A percentile compares a stretch with the other conserved stretches of the same genome.
Evolutionary conservation across 345 rosid genomes (phyloP).

Genomic region (Gossypium ekmanianum): DNA sequence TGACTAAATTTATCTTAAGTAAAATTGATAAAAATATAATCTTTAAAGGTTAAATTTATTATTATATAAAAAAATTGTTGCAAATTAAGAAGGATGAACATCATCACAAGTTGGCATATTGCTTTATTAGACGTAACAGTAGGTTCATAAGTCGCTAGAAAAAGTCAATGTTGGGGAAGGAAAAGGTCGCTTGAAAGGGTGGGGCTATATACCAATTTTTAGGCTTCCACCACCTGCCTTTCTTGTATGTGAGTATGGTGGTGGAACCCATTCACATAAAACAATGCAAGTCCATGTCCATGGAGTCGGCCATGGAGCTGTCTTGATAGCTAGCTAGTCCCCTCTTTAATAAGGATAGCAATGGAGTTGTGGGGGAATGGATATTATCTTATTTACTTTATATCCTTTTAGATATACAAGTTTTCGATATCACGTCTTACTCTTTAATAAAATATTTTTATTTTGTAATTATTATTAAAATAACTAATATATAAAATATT

Average conservation of each 20-base stretch:
- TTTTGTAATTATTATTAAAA: too few relatives aligned
- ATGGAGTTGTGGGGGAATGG: too few relatives aligned
- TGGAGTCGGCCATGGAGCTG: background rate
- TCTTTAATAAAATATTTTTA: too few relatives aligned
- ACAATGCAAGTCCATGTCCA: background rate
- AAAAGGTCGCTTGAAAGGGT: background rate
- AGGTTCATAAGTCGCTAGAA: conserved; percentile 1
- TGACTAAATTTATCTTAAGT: too few relatives aligned
- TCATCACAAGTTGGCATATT: conserved; percentile 11
- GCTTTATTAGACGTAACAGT: conserved; percentile 1
- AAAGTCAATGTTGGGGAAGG: conserved; percentile 7
- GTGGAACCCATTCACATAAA: background rate
- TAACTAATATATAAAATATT: too few relatives aligned
- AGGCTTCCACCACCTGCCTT: background rate
- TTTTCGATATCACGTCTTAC: too few relatives aligned
- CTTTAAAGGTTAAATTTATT: too few relatives aligned
- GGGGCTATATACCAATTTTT: background rate
- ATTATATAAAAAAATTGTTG: too few relatives aligned
- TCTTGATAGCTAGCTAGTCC: background rate
- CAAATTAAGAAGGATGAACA: background rate
- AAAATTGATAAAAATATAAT: too few relatives aligned
- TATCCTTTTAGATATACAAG: too few relatives aligned
- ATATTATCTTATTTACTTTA: too few relatives aligned
- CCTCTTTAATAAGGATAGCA: background rate
- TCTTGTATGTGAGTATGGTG: background rate